Conservation (phyloP, 345 rosid genomes). For the Mercurialis annua region DNA sequence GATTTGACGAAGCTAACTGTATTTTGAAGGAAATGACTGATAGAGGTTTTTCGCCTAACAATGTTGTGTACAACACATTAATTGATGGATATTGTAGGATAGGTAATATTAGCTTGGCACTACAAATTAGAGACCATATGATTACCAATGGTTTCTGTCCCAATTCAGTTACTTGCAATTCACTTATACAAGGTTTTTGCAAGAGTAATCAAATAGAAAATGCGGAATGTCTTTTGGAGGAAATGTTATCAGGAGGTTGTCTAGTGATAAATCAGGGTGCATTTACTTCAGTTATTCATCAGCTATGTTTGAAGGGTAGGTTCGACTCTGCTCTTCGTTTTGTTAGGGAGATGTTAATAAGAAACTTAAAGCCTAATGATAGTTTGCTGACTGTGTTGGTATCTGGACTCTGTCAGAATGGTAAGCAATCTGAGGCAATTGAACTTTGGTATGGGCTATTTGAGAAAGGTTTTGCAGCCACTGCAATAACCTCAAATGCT, state of each 20-base stretch:
- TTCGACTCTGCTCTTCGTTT: constrained; percentile 52
- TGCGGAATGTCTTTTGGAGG: constrained; percentile 54
- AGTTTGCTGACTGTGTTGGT: constrained; percentile 57
- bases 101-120: constrained; percentile 51
- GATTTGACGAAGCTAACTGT: constrained; percentile 53
- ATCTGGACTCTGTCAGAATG: constrained; percentile 53
- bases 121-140: constrained; percentile 59
- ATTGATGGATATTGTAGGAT: constrained; percentile 59
- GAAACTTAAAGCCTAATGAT: constrained; percentile 67
- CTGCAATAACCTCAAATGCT: constrained; percentile 61
- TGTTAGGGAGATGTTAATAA: constrained; percentile 50
- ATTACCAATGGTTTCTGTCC: constrained; percentile 55
- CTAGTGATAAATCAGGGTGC: constrained; percentile 48
- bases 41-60: constrained; percentile 54
- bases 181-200: constrained; percentile 62
- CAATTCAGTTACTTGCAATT: constrained; percentile 61
- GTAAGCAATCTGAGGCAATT: constrained; percentile 51
- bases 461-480: constrained; percentile 47
- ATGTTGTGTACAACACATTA: constrained; percentile 63
- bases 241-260: constrained; percentile 59
- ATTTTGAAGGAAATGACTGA: constrained; percentile 56
- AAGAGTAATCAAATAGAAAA: constrained; percentile 41
- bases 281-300: constrained; percentile 50
- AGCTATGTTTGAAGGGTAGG: constrained; percentile 45
- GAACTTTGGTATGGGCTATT: constrained; percentile 52